phyloP scores from a whole-genome alignment of 2,329 filamentous ascomycete species.

The Pseudogymnoascus sp. region DNA sequence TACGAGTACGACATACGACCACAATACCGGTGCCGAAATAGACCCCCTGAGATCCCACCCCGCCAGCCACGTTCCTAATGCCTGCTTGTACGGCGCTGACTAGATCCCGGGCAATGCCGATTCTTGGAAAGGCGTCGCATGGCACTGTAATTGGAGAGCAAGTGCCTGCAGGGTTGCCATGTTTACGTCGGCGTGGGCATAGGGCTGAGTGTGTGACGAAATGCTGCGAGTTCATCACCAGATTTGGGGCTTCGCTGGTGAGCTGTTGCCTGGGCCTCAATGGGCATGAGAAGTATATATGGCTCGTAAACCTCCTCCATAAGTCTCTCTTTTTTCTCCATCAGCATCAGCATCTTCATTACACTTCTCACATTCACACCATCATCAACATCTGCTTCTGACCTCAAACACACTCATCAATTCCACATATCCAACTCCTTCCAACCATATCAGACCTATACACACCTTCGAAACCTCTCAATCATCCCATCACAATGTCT shows the following conservation, averaged over 20 bases:
- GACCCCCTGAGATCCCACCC: conserved; percentile 1
- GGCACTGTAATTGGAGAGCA: neutral
- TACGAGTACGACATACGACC: neutral
- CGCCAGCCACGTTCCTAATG: conserved; percentile 4
- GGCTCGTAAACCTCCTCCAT: neutral
- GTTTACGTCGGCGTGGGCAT: conserved; percentile 2
- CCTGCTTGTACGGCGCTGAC: conserved; percentile 2
- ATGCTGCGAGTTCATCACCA: neutral
- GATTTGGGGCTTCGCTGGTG: neutral
- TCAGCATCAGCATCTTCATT: conserved; percentile 5
- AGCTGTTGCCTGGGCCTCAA: neutral
- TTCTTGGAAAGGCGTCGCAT: neutral
- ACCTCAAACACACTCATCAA: neutral
- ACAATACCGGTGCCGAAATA: neutral
- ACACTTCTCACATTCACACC: neutral
- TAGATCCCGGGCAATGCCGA: neutral
- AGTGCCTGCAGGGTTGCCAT: conserved; percentile 4
- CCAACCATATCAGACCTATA: neutral
- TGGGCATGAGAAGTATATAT: conserved; percentile 5
- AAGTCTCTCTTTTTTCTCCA: conserved; percentile 1
- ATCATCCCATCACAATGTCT: neutral
- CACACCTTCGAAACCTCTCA: neutral
- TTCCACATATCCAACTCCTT: neutral
- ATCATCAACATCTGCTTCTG: neutral
- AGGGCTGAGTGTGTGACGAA: conserved; percentile 7